Conservation (phyloP, 2,329 filamentous ascomycete species). For the Botrytis fabae region DNA sequence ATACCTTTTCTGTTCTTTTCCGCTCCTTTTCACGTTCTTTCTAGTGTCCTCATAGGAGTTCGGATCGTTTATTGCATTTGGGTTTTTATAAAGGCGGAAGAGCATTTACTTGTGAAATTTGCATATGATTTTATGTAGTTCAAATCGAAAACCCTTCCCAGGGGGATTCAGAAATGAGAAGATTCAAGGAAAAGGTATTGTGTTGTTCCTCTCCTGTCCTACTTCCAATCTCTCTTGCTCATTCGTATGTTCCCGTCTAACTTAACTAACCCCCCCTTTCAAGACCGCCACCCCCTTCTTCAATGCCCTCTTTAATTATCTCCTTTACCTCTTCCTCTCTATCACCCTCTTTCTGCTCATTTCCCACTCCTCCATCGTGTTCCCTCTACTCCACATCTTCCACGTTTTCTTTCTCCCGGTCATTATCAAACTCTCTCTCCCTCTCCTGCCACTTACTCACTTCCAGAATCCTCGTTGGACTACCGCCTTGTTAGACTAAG, state of each 20-base stretch:
- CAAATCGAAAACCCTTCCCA: background rate
- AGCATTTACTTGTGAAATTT: background rate
- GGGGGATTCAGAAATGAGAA: fast-evolving
- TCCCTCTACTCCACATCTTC: background rate
- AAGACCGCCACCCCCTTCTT: fast-evolving
- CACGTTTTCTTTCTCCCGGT: background rate
- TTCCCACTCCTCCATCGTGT: background rate
- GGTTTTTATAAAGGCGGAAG: background rate
- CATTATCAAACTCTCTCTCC: background rate
- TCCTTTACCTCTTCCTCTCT: background rate
- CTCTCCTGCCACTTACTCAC: too few species aligned
- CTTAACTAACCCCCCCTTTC: background rate
- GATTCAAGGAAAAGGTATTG: background rate
- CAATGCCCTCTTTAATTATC: too few species aligned
- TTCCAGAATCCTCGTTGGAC: background rate
- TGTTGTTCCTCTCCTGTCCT: background rate
- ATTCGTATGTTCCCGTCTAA: too few species aligned
- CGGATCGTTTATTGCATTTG: background rate
- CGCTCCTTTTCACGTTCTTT: background rate
- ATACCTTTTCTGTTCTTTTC: too few species aligned
- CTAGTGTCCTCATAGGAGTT: fast-evolving
- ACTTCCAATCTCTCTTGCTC: fast-evolving
- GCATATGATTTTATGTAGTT: background rate
- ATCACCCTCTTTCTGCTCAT: background rate
- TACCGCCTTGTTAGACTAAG: background rate